A percentile compares a stretch with the other conserved stretches of the same genome.
Conservation (phyloP, 2,329 filamentous ascomycete genomes). For the Capronia americana region DNA sequence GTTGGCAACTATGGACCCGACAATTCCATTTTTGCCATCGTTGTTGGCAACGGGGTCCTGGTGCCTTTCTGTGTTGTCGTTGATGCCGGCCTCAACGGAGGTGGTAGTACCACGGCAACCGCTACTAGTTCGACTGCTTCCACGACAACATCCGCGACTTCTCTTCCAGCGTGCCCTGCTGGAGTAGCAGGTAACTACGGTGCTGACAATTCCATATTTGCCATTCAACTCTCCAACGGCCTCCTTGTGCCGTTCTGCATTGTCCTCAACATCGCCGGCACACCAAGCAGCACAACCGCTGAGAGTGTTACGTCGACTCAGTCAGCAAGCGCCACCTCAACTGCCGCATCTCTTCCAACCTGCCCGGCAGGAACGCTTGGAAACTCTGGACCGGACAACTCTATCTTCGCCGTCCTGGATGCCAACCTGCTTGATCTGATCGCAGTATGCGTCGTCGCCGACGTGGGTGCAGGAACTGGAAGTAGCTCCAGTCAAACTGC, state of each 20-base stretch:
- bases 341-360: background rate
- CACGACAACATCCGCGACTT: background rate
- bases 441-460: background rate
- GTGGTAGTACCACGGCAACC: background rate
- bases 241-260: background rate
- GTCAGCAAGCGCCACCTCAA: background rate
- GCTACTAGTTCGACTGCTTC: background rate
- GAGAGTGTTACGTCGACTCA: background rate
- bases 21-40: conserved; percentile 1
- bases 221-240: conserved; percentile 7
- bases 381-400: conserved; percentile 4
- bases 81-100: background rate
- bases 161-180: background rate
- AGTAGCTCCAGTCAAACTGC: background rate
- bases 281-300: background rate
- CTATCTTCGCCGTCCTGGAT: background rate
- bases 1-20: background rate
- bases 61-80: conserved; percentile 1
- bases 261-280: background rate
- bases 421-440: background rate
- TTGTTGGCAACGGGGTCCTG: background rate
- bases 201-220: conserved; percentile 3
- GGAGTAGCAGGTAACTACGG: background rate
- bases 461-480: background rate
- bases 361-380: background rate